These are phyloP conservation scores for Colletotrichum acutatum DNA, from an alignment of 2,329 filamentous ascomycete genomes.

Conservation along the genomic window DNA sequence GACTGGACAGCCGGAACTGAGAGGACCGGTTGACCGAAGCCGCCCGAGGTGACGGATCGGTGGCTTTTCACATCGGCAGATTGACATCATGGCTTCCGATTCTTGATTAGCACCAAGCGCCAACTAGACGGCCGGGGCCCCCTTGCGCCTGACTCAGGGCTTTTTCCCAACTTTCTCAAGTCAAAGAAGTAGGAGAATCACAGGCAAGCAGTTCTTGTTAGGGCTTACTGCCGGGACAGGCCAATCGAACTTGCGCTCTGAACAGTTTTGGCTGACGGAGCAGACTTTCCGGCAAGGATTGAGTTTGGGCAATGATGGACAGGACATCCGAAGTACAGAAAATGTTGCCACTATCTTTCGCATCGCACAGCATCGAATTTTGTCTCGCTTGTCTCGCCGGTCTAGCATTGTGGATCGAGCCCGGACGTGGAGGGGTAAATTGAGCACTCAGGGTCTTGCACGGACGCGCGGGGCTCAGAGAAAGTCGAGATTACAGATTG, in stretches of 20 bases:
- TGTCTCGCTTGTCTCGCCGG: not conserved
- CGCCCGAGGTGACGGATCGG: slow-evolving; percentile 20
- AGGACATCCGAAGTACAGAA: not conserved
- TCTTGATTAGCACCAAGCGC: slow-evolving; percentile 20
- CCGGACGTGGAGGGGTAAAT: not conserved
- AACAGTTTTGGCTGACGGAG: not conserved
- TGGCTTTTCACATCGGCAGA: slow-evolving; percentile 18
- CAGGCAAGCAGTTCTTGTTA: not conserved
- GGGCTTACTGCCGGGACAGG: not conserved
- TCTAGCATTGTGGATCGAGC: not conserved
- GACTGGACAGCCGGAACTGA: not conserved
- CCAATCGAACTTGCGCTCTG: not conserved
- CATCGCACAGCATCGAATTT: slow-evolving; percentile 10
- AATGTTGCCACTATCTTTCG: slow-evolving; percentile 23
- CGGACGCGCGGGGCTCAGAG: not conserved
- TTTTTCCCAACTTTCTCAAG: not conserved
- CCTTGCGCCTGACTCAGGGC: slow-evolving; percentile 22
- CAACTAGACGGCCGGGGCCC: not conserved
- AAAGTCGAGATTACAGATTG: not conserved
- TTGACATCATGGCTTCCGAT: slow-evolving; percentile 21
- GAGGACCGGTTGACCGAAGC: slow-evolving; percentile 2
- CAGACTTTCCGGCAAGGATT: slow-evolving; percentile 10
- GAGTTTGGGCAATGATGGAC: not conserved
- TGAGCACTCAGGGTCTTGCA: not conserved
- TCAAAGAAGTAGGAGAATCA: not conserved